Conservation (phyloP, 108 stramenopile genomes). For the Skeletonema marinoi region DNA sequence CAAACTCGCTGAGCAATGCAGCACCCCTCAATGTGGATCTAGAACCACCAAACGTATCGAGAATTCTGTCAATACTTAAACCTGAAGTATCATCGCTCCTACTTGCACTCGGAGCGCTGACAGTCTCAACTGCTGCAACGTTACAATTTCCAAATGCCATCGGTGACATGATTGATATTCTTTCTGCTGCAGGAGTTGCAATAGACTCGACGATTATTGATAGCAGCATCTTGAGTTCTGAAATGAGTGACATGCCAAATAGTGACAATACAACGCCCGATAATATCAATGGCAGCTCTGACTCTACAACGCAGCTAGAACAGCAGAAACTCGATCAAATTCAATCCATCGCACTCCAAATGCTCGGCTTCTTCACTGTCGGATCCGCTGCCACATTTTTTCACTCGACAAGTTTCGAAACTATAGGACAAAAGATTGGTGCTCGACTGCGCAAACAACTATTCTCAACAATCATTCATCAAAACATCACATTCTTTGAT, state of each 20-base stretch:
- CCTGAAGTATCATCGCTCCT: slow-evolving; percentile 29
- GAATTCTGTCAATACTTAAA: slow-evolving; percentile 33
- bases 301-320: background rate
- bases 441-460: slow-evolving; percentile 35
- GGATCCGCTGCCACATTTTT: slow-evolving; percentile 29
- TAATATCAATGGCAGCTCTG: background rate
- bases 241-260: background rate
- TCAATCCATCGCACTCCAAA: slow-evolving; percentile 23
- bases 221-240: background rate
- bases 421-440: slow-evolving; percentile 44
- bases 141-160: slow-evolving; percentile 49
- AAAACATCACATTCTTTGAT: slow-evolving; percentile 39
- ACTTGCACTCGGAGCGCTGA: slow-evolving; percentile 31
- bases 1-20: background rate
- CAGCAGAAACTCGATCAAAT: slow-evolving; percentile 14
- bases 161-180: slow-evolving; percentile 44
- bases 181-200: slow-evolving; percentile 14
- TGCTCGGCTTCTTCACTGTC: slow-evolving; percentile 37
- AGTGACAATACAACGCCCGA: background rate
- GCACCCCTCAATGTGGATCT: background rate
- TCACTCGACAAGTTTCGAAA: slow-evolving; percentile 42
- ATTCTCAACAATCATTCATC: slow-evolving; percentile 36
- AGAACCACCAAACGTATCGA: slow-evolving; percentile 30
- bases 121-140: slow-evolving; percentile 42
- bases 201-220: background rate